phyloP scores from a whole-genome alignment of 306 rosid genomes.

The Sesbania bispinosa region DNA sequence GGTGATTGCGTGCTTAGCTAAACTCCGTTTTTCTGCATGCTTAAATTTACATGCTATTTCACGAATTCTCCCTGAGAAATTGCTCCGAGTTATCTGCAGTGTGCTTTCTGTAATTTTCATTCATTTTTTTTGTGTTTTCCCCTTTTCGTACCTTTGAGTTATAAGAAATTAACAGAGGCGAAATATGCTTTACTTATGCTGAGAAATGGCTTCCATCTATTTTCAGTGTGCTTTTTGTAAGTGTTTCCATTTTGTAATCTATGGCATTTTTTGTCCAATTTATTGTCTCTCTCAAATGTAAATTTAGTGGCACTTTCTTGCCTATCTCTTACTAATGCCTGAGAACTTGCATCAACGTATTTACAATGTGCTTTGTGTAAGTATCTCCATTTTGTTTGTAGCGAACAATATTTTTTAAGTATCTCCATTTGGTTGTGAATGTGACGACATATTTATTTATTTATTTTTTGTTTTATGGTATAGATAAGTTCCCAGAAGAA shows the following conservation, averaged over 20 bases:
- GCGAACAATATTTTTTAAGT: too few species aligned
- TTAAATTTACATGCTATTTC: too few species aligned
- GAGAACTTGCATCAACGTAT: neutral
- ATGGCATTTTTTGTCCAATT: neutral
- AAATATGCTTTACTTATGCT: neutral
- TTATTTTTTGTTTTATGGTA: conserved; percentile 33
- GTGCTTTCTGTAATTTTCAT: too few species aligned
- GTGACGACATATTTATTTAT: neutral
- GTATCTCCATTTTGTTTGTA: too few species aligned
- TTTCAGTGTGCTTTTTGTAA: neutral
- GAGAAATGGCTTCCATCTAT: neutral
- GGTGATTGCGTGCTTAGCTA: too few species aligned
- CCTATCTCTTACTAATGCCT: neutral
- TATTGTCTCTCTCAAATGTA: neutral
- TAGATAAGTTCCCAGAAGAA: conserved; percentile 98
- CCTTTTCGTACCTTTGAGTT: too few species aligned
- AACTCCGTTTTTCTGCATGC: too few species aligned
- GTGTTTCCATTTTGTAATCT: neutral
- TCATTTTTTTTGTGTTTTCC: too few species aligned
- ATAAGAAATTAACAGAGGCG: too few species aligned
- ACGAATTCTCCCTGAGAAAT: too few species aligned
- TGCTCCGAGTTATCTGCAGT: too few species aligned
- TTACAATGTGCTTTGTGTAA: neutral
- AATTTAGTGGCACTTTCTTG: neutral
- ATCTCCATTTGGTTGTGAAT: conserved; percentile 14